phyloP scores from a whole-genome alignment of 2,329 filamentous ascomycete species.

The Plectosphaerella sp. region DNA sequence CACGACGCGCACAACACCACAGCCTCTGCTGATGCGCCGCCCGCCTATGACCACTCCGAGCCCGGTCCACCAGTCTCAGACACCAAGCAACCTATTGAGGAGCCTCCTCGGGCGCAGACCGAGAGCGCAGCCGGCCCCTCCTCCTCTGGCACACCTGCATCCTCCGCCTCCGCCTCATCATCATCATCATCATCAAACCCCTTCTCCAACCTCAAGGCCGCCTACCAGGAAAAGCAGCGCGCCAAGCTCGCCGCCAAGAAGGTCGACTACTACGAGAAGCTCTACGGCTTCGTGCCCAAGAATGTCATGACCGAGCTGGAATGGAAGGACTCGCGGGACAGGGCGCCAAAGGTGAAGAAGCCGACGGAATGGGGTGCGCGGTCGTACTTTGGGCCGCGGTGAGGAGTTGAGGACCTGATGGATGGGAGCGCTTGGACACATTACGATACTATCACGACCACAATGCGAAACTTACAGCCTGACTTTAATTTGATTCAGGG shows the following conservation, averaged over 20 bases:
- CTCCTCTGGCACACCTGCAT: not conserved
- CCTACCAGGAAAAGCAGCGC: constrained; percentile 4
- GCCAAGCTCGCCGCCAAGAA: constrained; percentile 5
- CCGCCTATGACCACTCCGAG: no score
- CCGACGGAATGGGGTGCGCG: not conserved
- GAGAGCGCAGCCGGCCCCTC: not conserved
- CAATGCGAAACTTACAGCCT: no score
- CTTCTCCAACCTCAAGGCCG: not conserved
- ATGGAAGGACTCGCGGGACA: constrained; percentile 7
- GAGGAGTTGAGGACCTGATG: no score
- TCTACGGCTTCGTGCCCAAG: constrained; percentile 14
- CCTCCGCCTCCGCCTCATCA: constrained; percentile 1
- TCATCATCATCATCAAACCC: not conserved
- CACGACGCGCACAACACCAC: not conserved
- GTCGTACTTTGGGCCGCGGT: not conserved
- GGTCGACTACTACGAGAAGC: constrained; percentile 12
- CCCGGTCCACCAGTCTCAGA: not conserved
- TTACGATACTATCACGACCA: no score
- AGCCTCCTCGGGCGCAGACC: not conserved
- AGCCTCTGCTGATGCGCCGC: not conserved
- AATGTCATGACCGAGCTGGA: constrained; percentile 13
- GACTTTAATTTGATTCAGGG: not conserved
- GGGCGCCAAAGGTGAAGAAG: constrained; percentile 7
- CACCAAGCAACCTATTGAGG: not conserved
- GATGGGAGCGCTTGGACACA: no score